Evolutionary conservation across 1,139 yeast genomes (phyloP).

Genomic region (Sugiyamaella xylanicola): DNA sequence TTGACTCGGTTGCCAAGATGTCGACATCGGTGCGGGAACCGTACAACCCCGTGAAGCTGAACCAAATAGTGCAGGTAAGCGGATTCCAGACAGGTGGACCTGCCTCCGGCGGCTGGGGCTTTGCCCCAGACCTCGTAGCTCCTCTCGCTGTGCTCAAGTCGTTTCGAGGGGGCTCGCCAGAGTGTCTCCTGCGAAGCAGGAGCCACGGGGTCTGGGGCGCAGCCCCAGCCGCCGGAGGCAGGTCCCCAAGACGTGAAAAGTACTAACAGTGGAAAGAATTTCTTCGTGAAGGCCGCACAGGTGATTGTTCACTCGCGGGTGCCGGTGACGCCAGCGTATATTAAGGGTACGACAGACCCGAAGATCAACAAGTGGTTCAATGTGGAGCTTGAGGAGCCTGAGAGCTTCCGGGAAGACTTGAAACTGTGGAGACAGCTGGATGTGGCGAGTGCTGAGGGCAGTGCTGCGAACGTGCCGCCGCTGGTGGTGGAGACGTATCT

Average conservation of each 20-base stretch:
- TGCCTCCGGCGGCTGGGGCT: not conserved
- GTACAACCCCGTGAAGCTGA: constrained; percentile 37
- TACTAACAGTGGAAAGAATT: constrained; percentile 48
- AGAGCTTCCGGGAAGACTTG: constrained; percentile 56
- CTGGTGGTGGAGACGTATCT: constrained; percentile 82
- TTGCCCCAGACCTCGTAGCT: not conserved
- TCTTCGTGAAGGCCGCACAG: constrained; percentile 72
- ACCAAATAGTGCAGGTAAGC: constrained; percentile 45
- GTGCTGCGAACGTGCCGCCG: constrained; percentile 56
- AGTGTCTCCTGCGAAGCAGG: too few relatives aligned
- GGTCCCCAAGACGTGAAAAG: not conserved
- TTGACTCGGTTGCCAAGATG: constrained; percentile 7
- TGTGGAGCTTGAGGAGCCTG: constrained; percentile 55
- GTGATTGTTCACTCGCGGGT: constrained; percentile 51
- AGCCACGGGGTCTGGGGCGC: not conserved
- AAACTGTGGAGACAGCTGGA: constrained; percentile 57
- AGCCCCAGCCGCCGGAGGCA: not conserved
- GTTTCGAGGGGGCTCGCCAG: too few relatives aligned
- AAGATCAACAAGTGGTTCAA: constrained; percentile 59
- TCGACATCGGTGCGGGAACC: constrained; percentile 17
- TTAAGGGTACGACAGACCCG: constrained; percentile 24
- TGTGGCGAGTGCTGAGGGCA: constrained; percentile 13
- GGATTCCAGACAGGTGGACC: not conserved
- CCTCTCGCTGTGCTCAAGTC: too few relatives aligned
- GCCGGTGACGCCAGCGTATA: constrained; percentile 23